These are phyloP conservation scores for Aegle marmelos DNA, from an alignment of 345 rosid species.

Conservation along the genomic window DNA sequence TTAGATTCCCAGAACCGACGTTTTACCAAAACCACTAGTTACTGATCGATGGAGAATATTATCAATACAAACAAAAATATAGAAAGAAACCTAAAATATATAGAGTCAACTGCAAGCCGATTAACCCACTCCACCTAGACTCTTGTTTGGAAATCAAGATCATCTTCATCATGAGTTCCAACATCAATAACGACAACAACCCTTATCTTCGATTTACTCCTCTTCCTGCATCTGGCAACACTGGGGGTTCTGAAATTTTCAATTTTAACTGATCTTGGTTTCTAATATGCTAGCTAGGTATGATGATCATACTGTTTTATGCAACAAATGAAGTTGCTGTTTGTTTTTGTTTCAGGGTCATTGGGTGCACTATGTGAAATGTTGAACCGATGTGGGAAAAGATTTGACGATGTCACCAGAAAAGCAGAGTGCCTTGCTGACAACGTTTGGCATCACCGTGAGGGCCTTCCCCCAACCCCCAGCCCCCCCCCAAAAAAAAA, in stretches of 20 bases:
- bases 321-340: background rate
- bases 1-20: slow-evolving; percentile 9
- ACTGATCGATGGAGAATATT: too few species aligned
- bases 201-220: slow-evolving; percentile 46
- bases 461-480: too few species aligned
- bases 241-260: slow-evolving; percentile 28
- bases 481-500: too few species aligned
- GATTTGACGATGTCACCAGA: slow-evolving; percentile 49
- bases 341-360: slow-evolving; percentile 42
- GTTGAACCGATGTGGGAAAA: slow-evolving; percentile 61
- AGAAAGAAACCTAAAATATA: too few species aligned
- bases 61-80: too few species aligned
- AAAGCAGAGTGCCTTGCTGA: slow-evolving; percentile 58
- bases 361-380: slow-evolving; percentile 41
- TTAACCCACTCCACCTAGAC: too few species aligned
- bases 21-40: background rate
- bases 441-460: slow-evolving; percentile 62
- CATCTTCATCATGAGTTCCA: slow-evolving; percentile 9
- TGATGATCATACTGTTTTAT: background rate
- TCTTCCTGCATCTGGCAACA: slow-evolving; percentile 26
- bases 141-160: background rate
- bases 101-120: too few species aligned
- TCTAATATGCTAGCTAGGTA: background rate
- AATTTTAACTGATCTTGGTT: background rate
- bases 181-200: slow-evolving; percentile 18